Evolutionary conservation across 371 early-diverging fungal genomes (phyloP), one percentile per base, ranked within the genome.

Genomic region (Mortierella sp.): DNA sequence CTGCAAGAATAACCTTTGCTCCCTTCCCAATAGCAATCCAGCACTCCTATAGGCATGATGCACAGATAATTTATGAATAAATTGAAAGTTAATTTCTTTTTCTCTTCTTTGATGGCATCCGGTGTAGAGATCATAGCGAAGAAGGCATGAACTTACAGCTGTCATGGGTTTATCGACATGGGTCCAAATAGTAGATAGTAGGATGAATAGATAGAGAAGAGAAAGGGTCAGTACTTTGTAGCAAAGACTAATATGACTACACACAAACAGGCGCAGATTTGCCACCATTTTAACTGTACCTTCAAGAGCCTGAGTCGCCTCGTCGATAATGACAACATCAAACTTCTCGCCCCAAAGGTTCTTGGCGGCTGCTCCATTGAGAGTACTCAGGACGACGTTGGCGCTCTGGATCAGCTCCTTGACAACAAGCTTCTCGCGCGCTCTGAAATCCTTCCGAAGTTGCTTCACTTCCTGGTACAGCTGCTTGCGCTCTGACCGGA

Each of bases 311-410:
- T 99, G 99, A 8, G 97, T 95, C 0, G 96, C 96, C 88, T 99
- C 99, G 83, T 99, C 99, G 78, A 99, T 97, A 46, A 99, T 90
- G 0, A 98, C 95, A 0, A 94, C 94, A 87, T 99, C 99, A 90
- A 97, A 99, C 56, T 93, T 89, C 54, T 92, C 84, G 11, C 93
- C 83, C 78, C 88, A 81, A 70, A 95, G 88, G 18, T 80, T 91
- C 63, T 89, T 90, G 48, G 92, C 89, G 11, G 91, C 96, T 77
- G 90, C 90, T 8, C 92, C 93, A 58, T 93, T 95, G 46, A 95
- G 76, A 0, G 95, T 95, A 18, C 93, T 90, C 32, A 95, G 78
- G 14, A 93, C 90, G 0, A 95, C 93, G 60, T 90, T 89, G 24
- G 96, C 91, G n/a, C 89, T 89, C 27, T 83, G 87, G 43, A 96